Percentiles rank a stretch among this genome's conserved stretches.
Evolutionary conservation across 108 stramenopile genomes (phyloP).

Genomic region (Pseudonitzschia multistriata): DNA sequence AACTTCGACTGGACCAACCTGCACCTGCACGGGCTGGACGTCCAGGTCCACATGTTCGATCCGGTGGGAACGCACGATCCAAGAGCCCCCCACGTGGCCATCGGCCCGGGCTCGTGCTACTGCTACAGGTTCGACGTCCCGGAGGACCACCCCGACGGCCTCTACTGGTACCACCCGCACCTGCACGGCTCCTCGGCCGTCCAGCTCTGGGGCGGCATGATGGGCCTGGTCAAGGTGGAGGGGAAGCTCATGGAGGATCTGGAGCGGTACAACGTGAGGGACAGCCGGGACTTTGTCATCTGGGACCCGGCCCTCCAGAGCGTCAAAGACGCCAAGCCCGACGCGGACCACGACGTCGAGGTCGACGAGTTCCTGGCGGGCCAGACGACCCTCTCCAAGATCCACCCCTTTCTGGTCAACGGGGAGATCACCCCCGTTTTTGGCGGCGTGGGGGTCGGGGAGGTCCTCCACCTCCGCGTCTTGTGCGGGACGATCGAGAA

Average conservation of each 20-base stretch:
- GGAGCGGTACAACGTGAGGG: slow-evolving; percentile 16
- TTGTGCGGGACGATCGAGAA: slow-evolving; percentile 44
- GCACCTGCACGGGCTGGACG: slow-evolving; percentile 49
- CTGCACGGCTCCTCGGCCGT: slow-evolving; percentile 46
- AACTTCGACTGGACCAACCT: slow-evolving; percentile 46
- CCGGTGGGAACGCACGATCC: slow-evolving; percentile 45
- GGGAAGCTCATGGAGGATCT: slow-evolving; percentile 35
- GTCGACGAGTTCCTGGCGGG: slow-evolving; percentile 46
- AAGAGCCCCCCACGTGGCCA: slow-evolving; percentile 34
- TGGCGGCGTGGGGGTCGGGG: neutral
- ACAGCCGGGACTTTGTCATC: slow-evolving; percentile 42
- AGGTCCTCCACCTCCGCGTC: slow-evolving; percentile 37
- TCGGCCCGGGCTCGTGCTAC: slow-evolving; percentile 46
- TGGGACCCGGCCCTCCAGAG: slow-evolving; percentile 44
- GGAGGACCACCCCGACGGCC: slow-evolving; percentile 47
- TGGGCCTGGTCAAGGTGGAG: slow-evolving; percentile 43
- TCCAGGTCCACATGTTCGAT: slow-evolving; percentile 57
- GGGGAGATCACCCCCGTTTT: slow-evolving; percentile 35
- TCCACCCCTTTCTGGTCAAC: slow-evolving; percentile 50
- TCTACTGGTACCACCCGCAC: slow-evolving; percentile 61
- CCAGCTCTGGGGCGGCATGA: slow-evolving; percentile 50
- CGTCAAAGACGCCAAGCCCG: slow-evolving; percentile 9
- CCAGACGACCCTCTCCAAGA: slow-evolving; percentile 44
- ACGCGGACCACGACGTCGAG: slow-evolving; percentile 34
- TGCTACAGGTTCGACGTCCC: slow-evolving; percentile 47